A percentile compares a stretch with the other conserved stretches of the same genome.
Conservation (phyloP, 78 protist species). For the Dictyostelium citrinum region DNA sequence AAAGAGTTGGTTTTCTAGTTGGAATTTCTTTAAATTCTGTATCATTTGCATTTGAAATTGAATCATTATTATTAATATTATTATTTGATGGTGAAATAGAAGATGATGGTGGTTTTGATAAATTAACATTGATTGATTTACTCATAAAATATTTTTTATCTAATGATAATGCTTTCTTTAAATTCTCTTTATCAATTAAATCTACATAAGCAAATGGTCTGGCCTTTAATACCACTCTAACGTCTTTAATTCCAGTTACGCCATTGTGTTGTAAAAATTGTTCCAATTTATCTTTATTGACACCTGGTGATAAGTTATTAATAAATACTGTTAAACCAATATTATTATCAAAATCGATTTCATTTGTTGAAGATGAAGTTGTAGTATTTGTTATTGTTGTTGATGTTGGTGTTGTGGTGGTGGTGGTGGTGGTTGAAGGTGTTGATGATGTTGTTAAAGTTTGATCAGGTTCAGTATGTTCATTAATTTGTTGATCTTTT, state of each 20-base stretch:
- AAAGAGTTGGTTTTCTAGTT: slow-evolving; percentile 35
- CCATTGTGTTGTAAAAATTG: slow-evolving; percentile 8
- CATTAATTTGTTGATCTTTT: neutral
- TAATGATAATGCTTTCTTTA: slow-evolving; percentile 28
- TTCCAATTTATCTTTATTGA: slow-evolving; percentile 49
- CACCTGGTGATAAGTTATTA: slow-evolving; percentile 19
- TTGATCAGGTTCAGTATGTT: neutral
- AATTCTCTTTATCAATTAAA: slow-evolving; percentile 27
- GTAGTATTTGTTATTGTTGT: neutral
- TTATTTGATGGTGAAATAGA: neutral
- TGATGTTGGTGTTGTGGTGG: neutral
- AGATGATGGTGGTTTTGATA: slow-evolving; percentile 60
- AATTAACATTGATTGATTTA: neutral
- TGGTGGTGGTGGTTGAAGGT: too few relatives aligned
- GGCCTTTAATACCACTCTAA: neutral
- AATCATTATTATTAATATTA: too few relatives aligned
- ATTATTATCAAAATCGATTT: slow-evolving; percentile 17
- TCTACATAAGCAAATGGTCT: slow-evolving; percentile 72
- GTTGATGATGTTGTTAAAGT: neutral
- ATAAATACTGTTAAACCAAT: slow-evolving; percentile 47
- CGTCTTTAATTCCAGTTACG: neutral
- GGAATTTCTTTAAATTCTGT: neutral
- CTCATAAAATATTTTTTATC: slow-evolving; percentile 54
- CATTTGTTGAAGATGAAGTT: neutral
- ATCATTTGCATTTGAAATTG: neutral